phyloP scores from a whole-genome alignment of 768 basidiomycete species.

The Pleurotus cornucopiae region DNA sequence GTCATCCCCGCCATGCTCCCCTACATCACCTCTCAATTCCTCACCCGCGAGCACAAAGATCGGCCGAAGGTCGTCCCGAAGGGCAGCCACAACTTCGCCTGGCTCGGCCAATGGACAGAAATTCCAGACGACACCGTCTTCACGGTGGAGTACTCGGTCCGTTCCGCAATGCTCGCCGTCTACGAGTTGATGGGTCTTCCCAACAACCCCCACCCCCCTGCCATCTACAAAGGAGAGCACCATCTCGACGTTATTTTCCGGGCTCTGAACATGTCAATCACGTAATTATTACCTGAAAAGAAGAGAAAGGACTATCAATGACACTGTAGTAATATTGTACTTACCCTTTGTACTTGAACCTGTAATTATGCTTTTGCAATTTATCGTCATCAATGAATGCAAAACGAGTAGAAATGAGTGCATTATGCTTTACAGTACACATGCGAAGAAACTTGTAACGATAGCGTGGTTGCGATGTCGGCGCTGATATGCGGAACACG shows the following conservation, averaged over 20 bases:
- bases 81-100: conserved; percentile 2
- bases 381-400: not conserved
- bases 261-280: not conserved
- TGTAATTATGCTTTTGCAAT: not conserved
- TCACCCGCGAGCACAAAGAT: not conserved
- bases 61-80: not conserved
- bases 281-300: not conserved
- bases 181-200: conserved; percentile 6
- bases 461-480: no score
- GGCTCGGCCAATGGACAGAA: conserved; percentile 3
- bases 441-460: not conserved
- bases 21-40: conserved; percentile 6
- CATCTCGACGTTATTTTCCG: conserved; percentile 5
- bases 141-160: not conserved
- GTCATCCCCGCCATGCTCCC: conserved; percentile 6
- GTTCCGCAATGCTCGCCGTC: conserved; percentile 1
- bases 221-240: conserved; percentile 6
- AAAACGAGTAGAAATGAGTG: not conserved
- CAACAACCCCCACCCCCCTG: not conserved
- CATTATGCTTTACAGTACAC: not conserved
- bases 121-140: conserved; percentile 6
- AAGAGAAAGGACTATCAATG: not conserved
- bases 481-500: no score
- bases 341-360: not conserved
- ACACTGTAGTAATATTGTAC: not conserved